Base-by-base conservation (phyloP, 2,329 filamentous ascomycete species). In the Fusarium anthophilum region DNA sequence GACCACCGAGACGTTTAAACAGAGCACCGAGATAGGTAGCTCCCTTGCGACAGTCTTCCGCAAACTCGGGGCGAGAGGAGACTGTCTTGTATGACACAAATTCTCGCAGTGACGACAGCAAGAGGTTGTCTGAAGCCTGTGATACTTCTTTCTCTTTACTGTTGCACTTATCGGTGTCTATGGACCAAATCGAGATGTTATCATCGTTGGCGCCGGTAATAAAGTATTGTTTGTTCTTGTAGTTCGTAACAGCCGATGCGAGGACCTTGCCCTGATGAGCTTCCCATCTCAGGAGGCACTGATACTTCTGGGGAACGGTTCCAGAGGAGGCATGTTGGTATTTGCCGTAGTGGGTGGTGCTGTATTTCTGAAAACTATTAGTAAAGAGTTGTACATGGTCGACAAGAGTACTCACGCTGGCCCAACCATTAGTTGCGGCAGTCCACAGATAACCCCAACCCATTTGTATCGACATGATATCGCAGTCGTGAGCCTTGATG, bases 171-270 rank as follows among this genome's bases (percentile, higher is more conserved):
- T 79, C 77, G 60, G 85, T 84, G 7, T 86, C 83, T 58, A 97
- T 88, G 74, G 96, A 91, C 96, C 96, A 99, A 26, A 98, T 90
- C 13, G 94, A 93, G 32, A 99, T 90, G 0, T 91, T 93, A 79
- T 95, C 92, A 82, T 99, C 96, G 78, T 97, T 99, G 54, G 94
- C 95, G 14, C 96, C 96, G 0, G 96, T 98, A 57, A 98, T 94
- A 80, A 94, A 96, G n/a, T 96, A 90, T n/a, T 93, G 90, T 66
- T 93, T 90, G 56, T 90, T 89, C 37, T 92, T 89, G 80, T 92
- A 90, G 2, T 86, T 90, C 2, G 92, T 92, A 24, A 93, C 89
- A 0, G 94, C 92, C 1, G 96, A 98, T 6, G 96, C 92, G 20
- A 99, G 87, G 45, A 98, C 93, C 72, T 96, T 93, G 53, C 94